These are phyloP conservation scores for Laguncularia racemosa DNA, from an alignment of 345 rosid species.

Conservation along the genomic window DNA sequence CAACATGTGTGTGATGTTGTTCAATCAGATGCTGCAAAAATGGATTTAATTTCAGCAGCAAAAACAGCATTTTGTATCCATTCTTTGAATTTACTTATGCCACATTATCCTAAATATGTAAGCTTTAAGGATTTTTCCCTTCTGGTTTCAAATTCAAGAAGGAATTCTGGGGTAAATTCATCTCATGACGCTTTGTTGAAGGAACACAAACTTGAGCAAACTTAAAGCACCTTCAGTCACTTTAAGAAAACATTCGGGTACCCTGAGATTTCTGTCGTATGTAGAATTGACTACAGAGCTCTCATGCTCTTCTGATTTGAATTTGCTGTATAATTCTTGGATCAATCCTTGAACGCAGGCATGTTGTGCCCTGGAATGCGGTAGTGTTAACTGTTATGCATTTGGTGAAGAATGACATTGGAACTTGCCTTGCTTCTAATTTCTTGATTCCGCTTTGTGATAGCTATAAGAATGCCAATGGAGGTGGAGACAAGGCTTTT, in stretches of 20 bases:
- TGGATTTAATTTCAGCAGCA: too few species aligned
- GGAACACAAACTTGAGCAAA: conserved; percentile 37
- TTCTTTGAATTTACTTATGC: too few species aligned
- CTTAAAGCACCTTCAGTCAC: conserved; percentile 60
- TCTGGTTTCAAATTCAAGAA: conserved; percentile 11
- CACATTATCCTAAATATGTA: too few species aligned
- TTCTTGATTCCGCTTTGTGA: conserved; percentile 57
- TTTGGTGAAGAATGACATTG: too few species aligned
- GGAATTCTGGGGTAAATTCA: conserved; percentile 46
- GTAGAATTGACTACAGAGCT: conserved; percentile 43
- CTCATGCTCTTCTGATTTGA: conserved; percentile 52
- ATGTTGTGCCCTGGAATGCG: too few species aligned
- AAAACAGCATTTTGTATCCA: too few species aligned
- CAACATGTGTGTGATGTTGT: too few species aligned
- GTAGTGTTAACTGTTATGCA: too few species aligned
- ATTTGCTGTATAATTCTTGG: conserved; percentile 51
- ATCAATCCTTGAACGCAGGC: conserved; percentile 45
- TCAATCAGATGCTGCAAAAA: too few species aligned
- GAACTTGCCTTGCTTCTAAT: too few species aligned
- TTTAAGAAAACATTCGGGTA: conserved; percentile 53
- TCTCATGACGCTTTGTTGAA: conserved; percentile 38
- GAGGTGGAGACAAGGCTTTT: conserved; percentile 10
- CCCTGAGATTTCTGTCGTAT: conserved; percentile 29
- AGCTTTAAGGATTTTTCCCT: too few species aligned
- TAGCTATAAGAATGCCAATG: conserved; percentile 12